These are phyloP conservation scores for Candida sanyaensis DNA, from an alignment of 1,139 yeast genomes.

Conservation along the genomic window DNA sequence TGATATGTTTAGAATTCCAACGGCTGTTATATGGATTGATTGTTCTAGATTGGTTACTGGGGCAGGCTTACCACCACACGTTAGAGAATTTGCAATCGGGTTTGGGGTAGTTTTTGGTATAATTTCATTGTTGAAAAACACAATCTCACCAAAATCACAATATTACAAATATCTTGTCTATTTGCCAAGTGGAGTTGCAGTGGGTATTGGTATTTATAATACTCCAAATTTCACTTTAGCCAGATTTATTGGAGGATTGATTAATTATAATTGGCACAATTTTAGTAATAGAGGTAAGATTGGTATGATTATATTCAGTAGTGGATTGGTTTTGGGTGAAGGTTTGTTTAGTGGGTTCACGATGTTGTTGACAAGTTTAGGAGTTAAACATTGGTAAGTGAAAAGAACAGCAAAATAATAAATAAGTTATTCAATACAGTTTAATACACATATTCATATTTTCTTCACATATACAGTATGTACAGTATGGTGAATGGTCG, in stretches of 20 bases:
- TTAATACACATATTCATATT: too few species aligned
- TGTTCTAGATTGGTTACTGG: slow-evolving; percentile 94
- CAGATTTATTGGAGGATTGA: slow-evolving; percentile 85
- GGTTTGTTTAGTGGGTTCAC: slow-evolving; percentile 84
- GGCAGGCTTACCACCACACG: slow-evolving; percentile 82
- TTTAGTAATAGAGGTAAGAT: slow-evolving; percentile 39
- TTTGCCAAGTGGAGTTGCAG: slow-evolving; percentile 94
- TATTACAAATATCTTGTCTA: slow-evolving; percentile 50
- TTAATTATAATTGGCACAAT: slow-evolving; percentile 62
- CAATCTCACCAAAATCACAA: slow-evolving; percentile 40
- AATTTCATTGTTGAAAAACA: slow-evolving; percentile 66
- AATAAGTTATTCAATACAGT: background rate
- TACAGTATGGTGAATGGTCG: too few species aligned
- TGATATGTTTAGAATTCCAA: slow-evolving; percentile 79
- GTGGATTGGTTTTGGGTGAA: slow-evolving; percentile 93
- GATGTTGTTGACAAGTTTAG: slow-evolving; percentile 72
- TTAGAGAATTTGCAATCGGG: slow-evolving; percentile 59
- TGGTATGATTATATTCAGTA: slow-evolving; percentile 79
- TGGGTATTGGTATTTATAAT: slow-evolving; percentile 94
- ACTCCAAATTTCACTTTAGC: slow-evolving; percentile 93
- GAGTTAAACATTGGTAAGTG: slow-evolving; percentile 39
- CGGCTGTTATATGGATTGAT: slow-evolving; percentile 96
- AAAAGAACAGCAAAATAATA: background rate
- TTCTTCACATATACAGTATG: too few species aligned
- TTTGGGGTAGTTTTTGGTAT: slow-evolving; percentile 71